Evolutionary conservation across 2,329 filamentous ascomycete genomes (phyloP).

Genomic region (Chaetomium olivaceum): DNA sequence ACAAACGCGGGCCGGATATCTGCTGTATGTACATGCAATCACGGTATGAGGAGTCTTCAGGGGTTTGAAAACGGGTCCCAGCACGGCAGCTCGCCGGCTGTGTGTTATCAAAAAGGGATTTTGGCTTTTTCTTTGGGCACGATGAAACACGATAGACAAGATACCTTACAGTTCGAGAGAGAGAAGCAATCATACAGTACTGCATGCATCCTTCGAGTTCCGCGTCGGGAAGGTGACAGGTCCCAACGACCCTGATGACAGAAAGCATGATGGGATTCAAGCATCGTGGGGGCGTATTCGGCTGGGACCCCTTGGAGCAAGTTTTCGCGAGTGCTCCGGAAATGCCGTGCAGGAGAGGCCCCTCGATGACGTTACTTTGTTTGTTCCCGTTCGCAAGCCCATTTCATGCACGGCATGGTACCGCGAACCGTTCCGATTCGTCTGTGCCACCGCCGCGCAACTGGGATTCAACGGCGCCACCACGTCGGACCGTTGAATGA

Average conservation of each 20-base stretch:
- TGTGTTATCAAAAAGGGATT: not conserved
- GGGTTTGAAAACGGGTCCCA: not conserved
- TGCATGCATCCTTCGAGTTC: not conserved
- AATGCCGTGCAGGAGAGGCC: not conserved
- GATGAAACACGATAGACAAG: not conserved
- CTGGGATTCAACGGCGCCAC: not conserved
- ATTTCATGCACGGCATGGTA: not conserved
- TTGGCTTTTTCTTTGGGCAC: not conserved
- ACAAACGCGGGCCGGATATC: not conserved
- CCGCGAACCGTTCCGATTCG: not conserved
- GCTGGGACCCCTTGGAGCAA: not conserved
- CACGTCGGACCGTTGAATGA: constrained; percentile 4
- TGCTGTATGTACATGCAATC: not conserved
- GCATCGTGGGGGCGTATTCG: not conserved
- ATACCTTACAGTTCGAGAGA: not conserved
- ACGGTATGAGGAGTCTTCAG: not conserved
- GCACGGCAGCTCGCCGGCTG: not conserved
- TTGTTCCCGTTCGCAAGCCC: not conserved
- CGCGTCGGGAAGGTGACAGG: not conserved
- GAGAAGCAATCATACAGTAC: not conserved
- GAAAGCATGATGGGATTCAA: not conserved
- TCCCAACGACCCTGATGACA: not conserved
- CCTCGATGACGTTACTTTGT: not conserved
- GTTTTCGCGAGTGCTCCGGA: not conserved
- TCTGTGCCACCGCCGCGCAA: not conserved